These are phyloP conservation scores for Ophiocordyceps camponoti-leonardi DNA, from an alignment of 2,329 filamentous ascomycete genomes.

Conservation along the genomic window DNA sequence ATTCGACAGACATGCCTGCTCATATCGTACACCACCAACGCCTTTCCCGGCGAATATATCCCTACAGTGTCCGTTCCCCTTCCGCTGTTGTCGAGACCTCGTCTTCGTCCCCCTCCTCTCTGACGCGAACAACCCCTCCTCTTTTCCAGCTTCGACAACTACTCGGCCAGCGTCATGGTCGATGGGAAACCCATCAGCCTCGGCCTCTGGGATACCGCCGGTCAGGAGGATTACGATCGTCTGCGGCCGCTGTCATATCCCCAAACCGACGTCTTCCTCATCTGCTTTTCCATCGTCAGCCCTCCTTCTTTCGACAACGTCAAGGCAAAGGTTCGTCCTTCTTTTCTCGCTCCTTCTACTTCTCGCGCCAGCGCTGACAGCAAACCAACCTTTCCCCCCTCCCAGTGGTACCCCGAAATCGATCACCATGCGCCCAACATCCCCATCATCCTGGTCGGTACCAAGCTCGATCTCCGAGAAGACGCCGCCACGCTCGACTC, in stretches of 20 bases:
- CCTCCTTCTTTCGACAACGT: conserved; percentile 98
- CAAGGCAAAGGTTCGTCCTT: conserved; percentile 66
- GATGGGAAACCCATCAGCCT: conserved; percentile 95
- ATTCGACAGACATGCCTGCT: conserved; percentile 78
- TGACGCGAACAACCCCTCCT: neutral
- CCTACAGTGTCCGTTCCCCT: conserved; percentile 69
- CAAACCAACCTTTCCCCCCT: too few species aligned
- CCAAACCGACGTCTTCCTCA: conserved; percentile 95
- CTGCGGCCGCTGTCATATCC: conserved; percentile 91
- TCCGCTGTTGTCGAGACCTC: neutral
- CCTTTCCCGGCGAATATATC: conserved; percentile 99
- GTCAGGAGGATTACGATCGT: too few species aligned
- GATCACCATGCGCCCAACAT: conserved; percentile 91
- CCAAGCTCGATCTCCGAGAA: conserved; percentile 89
- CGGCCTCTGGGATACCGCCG: conserved; percentile 96
- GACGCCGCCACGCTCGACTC: conserved; percentile 68
- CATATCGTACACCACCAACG: conserved; percentile 98
- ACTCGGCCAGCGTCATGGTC: conserved; percentile 97
- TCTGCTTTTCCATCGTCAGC: conserved; percentile 97
- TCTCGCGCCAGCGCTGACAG: too few species aligned
- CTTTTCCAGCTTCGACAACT: conserved; percentile 86
- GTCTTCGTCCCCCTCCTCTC: neutral
- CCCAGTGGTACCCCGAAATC: conserved; percentile 98
- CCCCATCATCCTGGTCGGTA: conserved; percentile 91
- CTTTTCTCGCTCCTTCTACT: neutral